phyloP scores from a whole-genome alignment of 768 basidiomycete species.

The Cystofilobasidium ferigula region DNA sequence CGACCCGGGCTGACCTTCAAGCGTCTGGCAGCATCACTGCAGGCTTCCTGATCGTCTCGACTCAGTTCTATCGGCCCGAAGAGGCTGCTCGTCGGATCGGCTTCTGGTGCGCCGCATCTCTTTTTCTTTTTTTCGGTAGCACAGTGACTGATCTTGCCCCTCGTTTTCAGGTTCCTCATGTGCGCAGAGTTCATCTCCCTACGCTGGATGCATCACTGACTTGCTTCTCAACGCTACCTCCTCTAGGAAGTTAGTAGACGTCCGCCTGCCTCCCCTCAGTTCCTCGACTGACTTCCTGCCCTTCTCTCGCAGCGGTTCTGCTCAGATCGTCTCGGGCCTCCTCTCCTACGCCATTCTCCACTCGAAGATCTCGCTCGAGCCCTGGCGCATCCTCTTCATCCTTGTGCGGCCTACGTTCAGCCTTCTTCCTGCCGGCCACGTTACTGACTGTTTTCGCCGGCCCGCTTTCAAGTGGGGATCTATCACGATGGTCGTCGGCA shows the following conservation, averaged over 20 bases:
- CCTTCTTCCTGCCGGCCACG: constrained; percentile 29
- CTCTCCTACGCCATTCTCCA: constrained; percentile 30
- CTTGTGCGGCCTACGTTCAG: too few relatives aligned
- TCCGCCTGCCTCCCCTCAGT: background rate
- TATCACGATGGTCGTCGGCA: constrained; percentile 30
- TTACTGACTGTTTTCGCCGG: background rate
- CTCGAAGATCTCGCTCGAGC: constrained; percentile 25
- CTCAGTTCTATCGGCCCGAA: constrained; percentile 28
- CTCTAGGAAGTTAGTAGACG: too few relatives aligned
- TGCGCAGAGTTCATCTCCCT: too few relatives aligned
- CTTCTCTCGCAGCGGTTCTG: background rate
- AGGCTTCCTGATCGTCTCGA: background rate
- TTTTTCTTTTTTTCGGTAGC: background rate
- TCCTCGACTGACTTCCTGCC: background rate
- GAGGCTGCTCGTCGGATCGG: constrained; percentile 32
- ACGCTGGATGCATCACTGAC: too few relatives aligned
- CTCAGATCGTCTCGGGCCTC: constrained; percentile 29
- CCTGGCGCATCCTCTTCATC: constrained; percentile 33
- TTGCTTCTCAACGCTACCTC: too few relatives aligned
- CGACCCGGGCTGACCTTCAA: too few relatives aligned
- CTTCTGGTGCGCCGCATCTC: constrained; percentile 30
- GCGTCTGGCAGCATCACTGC: background rate
- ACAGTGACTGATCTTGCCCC: too few relatives aligned
- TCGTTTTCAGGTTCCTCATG: background rate
- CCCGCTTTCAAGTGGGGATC: background rate